Conservation (phyloP, 2,329 filamentous ascomycete species). For the Ophiosphaerella herpotricha region DNA sequence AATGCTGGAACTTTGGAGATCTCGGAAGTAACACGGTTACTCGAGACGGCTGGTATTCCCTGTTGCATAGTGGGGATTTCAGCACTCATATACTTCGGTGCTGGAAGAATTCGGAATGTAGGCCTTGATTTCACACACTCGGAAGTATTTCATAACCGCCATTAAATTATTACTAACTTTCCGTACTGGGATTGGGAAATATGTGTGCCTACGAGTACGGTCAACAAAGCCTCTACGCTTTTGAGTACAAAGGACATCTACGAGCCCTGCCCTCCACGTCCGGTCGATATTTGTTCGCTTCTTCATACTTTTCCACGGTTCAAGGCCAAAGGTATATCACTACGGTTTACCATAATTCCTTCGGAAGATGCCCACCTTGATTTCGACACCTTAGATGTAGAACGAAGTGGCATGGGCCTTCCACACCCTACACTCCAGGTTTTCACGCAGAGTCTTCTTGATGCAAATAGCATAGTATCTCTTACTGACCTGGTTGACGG, state of each 20-base stretch:
- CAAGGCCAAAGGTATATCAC: background rate
- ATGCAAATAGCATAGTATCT: background rate
- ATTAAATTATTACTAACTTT: background rate
- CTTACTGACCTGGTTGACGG: constrained; percentile 1
- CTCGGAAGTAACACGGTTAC: constrained; percentile 1
- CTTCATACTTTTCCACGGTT: constrained; percentile 1
- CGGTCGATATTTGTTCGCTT: background rate
- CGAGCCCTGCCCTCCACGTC: background rate
- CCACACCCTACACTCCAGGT: background rate
- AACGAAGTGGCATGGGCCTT: background rate
- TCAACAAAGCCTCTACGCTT: background rate
- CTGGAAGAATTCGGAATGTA: background rate
- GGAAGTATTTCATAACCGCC: background rate
- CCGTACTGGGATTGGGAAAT: background rate
- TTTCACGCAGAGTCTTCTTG: constrained; percentile 2
- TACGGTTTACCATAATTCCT: constrained; percentile 1
- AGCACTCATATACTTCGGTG: constrained; percentile 2
- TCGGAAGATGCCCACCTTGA: constrained; percentile 2
- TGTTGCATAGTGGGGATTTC: constrained; percentile 1
- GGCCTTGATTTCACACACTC: background rate
- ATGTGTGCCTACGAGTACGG: background rate
- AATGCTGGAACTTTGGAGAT: constrained; percentile 1
- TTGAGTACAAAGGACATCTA: background rate
- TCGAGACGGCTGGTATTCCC: background rate
- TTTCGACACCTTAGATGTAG: background rate